These are phyloP conservation scores for Epichloe uncinata DNA, from an alignment of 2,329 filamentous ascomycete genomes.

Conservation along the genomic window DNA sequence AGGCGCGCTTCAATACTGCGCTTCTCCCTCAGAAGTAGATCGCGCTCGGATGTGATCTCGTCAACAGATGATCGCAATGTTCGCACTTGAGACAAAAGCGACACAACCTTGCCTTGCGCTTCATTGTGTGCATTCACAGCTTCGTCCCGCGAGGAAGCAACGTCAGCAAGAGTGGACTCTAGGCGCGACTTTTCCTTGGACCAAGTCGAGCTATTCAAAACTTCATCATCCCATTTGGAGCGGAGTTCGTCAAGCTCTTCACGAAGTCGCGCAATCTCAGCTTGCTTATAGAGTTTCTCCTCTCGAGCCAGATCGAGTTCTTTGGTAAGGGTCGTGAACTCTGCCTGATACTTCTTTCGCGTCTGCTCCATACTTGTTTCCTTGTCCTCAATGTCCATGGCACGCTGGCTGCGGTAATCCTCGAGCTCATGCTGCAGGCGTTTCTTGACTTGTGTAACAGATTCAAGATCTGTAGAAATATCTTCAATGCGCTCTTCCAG, in stretches of 20 bases:
- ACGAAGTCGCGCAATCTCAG: slow-evolving; percentile 76
- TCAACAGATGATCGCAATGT: slow-evolving; percentile 73
- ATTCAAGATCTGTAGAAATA: slow-evolving; percentile 76
- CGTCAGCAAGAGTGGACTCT: slow-evolving; percentile 77
- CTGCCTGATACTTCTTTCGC: slow-evolving; percentile 89
- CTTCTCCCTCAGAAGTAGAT: slow-evolving; percentile 78
- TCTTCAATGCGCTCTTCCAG: slow-evolving; percentile 89
- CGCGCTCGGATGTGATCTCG: slow-evolving; percentile 73
- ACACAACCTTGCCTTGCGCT: slow-evolving; percentile 84
- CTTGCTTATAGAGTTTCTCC: slow-evolving; percentile 71
- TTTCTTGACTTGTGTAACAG: slow-evolving; percentile 78
- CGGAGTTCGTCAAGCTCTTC: slow-evolving; percentile 92
- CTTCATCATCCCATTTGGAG: slow-evolving; percentile 96
- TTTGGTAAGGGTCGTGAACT: slow-evolving; percentile 78
- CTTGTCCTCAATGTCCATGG: slow-evolving; percentile 94
- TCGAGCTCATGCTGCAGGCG: slow-evolving; percentile 93
- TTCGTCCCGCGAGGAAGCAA: slow-evolving; percentile 85
- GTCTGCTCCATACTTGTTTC: slow-evolving; percentile 94
- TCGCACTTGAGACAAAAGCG: slow-evolving; percentile 78
- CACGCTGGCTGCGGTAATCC: slow-evolving; percentile 88
- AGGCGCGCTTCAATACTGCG: slow-evolving; percentile 74
- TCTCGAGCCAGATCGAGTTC: slow-evolving; percentile 91
- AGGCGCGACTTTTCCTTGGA: slow-evolving; percentile 93
- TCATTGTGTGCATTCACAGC: slow-evolving; percentile 89
- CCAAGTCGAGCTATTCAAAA: slow-evolving; percentile 95